Conservation (phyloP, 768 basidiomycete species). For the Calocera cornea region DNA sequence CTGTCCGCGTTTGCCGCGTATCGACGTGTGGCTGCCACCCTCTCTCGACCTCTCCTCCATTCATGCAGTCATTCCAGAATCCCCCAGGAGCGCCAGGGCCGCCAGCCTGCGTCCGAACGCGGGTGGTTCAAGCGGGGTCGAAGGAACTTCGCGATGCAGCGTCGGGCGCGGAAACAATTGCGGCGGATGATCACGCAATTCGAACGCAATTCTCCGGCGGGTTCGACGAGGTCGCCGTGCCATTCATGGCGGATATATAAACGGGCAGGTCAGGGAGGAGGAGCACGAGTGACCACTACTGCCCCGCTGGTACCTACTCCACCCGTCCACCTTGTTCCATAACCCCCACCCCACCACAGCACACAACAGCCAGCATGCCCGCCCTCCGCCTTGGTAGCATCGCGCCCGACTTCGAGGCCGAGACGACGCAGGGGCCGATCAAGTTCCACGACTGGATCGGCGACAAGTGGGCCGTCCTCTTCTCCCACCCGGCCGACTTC, state of each 20-base stretch:
- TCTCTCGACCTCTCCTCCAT: too few relatives aligned
- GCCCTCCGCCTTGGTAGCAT: slow-evolving; percentile 51
- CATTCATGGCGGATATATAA: background rate
- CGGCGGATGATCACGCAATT: background rate
- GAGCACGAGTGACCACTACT: background rate
- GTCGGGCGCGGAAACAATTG: background rate
- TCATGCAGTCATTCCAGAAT: too few relatives aligned
- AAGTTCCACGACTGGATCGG: slow-evolving; percentile 78
- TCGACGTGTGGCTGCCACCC: too few relatives aligned
- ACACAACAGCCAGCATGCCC: slow-evolving; percentile 2
- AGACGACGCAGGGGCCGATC: slow-evolving; percentile 77
- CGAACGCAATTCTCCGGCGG: background rate
- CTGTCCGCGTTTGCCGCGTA: too few relatives aligned
- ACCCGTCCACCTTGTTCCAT: background rate
- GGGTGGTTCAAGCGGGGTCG: background rate
- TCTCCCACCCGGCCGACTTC: slow-evolving; percentile 90
- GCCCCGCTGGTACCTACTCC: background rate
- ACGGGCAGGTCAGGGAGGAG: background rate
- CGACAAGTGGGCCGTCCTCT: slow-evolving; percentile 76
- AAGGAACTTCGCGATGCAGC: background rate
- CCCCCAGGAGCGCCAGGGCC: too few relatives aligned
- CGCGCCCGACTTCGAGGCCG: slow-evolving; percentile 83
- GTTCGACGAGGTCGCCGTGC: background rate
- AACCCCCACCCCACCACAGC: background rate
- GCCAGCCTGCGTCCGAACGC: background rate